Evolutionary conservation across 768 basidiomycete genomes (phyloP).

Genomic region (Gautieria morchelliformis): DNA sequence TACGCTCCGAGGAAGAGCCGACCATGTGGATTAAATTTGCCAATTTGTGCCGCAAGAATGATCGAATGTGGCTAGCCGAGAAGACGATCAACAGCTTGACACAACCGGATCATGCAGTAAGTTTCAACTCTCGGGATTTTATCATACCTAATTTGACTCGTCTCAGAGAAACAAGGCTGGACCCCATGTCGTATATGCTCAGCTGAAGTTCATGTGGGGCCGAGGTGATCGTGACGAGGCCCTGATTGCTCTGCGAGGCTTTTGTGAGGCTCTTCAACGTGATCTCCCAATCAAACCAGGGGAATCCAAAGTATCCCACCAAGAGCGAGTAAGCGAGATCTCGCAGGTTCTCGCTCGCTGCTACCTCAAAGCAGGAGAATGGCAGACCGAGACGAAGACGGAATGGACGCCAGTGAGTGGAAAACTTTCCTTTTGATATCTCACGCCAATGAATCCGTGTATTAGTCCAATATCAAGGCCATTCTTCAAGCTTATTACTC

Average conservation of each 20-base stretch:
- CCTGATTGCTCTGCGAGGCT: constrained; percentile 72
- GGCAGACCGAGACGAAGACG: constrained; percentile 79
- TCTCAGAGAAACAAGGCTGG: constrained; percentile 51
- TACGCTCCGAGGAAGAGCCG: constrained; percentile 88
- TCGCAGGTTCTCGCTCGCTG: constrained; percentile 90
- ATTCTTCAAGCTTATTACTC: constrained; percentile 78
- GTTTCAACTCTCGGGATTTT: not conserved
- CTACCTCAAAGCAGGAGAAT: constrained; percentile 93
- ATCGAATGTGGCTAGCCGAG: constrained; percentile 89
- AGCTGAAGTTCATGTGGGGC: constrained; percentile 95
- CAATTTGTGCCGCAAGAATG: constrained; percentile 91
- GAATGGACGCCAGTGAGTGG: constrained; percentile 65
- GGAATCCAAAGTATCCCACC: constrained; percentile 20
- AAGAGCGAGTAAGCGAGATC: constrained; percentile 44
- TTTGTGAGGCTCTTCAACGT: constrained; percentile 62
- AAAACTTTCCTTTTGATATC: not conserved
- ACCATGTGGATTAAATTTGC: constrained; percentile 99
- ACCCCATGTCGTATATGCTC: constrained; percentile 92
- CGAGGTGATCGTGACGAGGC: constrained; percentile 69
- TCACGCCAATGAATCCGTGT: constrained; percentile 8
- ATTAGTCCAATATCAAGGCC: constrained; percentile 66
- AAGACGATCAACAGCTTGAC: constrained; percentile 70
- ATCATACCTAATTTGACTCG: not conserved
- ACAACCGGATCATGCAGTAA: constrained; percentile 10
- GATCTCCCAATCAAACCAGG: constrained; percentile 61